Percentiles rank a stretch among this genome's conserved stretches.
Evolutionary conservation across 2,329 filamentous ascomycete genomes (phyloP).

Genomic region (Phialocephala sp.): DNA sequence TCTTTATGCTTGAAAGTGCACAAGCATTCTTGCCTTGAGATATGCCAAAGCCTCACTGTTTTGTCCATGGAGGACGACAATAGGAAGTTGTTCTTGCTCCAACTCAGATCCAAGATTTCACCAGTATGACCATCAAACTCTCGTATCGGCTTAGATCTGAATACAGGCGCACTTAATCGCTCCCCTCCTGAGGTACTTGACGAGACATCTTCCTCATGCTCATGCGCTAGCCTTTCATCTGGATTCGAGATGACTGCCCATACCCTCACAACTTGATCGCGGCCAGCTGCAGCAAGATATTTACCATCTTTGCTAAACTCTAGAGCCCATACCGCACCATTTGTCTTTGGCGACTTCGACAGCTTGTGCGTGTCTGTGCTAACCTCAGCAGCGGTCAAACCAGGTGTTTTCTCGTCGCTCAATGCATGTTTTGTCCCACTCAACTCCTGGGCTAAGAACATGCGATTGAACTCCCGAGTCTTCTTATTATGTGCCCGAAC

Average conservation of each 20-base stretch:
- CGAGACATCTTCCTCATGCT: conserved; percentile 68
- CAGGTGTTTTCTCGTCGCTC: conserved; percentile 41
- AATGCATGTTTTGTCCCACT: conserved; percentile 56
- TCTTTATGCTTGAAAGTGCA: conserved; percentile 95
- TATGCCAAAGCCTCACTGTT: conserved; percentile 92
- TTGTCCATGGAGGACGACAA: conserved; percentile 98
- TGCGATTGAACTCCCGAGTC: conserved; percentile 77
- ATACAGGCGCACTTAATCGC: conserved; percentile 87
- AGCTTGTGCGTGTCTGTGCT: conserved; percentile 38
- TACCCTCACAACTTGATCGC: conserved; percentile 83
- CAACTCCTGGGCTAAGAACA: conserved; percentile 95
- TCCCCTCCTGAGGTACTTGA: conserved; percentile 55
- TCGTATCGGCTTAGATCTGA: conserved; percentile 75
- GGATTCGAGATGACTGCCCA: conserved; percentile 86
- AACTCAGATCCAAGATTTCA: conserved; percentile 89
- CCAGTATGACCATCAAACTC: conserved; percentile 85
- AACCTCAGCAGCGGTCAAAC: conserved; percentile 33
- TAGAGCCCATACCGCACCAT: conserved; percentile 85
- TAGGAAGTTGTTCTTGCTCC: conserved; percentile 99
- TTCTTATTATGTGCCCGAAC: conserved; percentile 83
- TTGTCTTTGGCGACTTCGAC: conserved; percentile 35
- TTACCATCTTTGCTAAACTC: conserved; percentile 93
- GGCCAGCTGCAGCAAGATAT: conserved; percentile 90
- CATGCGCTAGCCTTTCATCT: conserved; percentile 77
- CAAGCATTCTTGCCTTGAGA: conserved; percentile 82